Conservation (phyloP, 345 rosid genomes). For the Populus alba region DNA sequence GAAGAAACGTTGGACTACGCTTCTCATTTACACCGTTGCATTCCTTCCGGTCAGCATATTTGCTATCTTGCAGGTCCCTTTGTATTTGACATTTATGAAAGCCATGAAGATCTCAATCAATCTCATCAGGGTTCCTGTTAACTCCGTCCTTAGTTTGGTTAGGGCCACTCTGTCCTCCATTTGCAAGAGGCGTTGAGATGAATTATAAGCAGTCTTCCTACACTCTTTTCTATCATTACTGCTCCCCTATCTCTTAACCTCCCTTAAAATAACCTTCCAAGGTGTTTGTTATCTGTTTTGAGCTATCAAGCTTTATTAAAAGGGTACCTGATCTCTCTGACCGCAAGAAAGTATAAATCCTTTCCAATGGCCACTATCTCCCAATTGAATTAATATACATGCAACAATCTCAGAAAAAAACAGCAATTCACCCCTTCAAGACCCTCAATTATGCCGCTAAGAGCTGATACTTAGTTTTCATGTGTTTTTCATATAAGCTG, state of each 20-base stretch:
- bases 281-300: too few species aligned
- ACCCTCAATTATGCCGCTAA: conserved; percentile 16
- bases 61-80: conserved; percentile 21
- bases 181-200: background rate
- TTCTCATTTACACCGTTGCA: conserved; percentile 15
- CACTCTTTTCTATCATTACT: too few species aligned
- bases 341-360: too few species aligned
- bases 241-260: too few species aligned
- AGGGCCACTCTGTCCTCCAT: background rate
- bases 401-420: conserved; percentile 30
- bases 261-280: too few species aligned
- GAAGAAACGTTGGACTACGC: conserved; percentile 9
- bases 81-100: conserved; percentile 7
- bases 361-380: conserved; percentile 47
- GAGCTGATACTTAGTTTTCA: too few species aligned
- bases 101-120: background rate
- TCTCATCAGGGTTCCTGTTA: conserved; percentile 1
- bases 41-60: conserved; percentile 17
- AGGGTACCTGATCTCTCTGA: too few species aligned
- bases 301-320: too few species aligned
- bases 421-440: conserved; percentile 9
- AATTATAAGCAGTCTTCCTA: too few species aligned
- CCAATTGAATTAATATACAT: conserved; percentile 41
- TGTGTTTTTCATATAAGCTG: too few species aligned
- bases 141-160: background rate